phyloP scores from a whole-genome alignment of 148 eudicot genomes.

The Tetragonia tetragonoides region DNA sequence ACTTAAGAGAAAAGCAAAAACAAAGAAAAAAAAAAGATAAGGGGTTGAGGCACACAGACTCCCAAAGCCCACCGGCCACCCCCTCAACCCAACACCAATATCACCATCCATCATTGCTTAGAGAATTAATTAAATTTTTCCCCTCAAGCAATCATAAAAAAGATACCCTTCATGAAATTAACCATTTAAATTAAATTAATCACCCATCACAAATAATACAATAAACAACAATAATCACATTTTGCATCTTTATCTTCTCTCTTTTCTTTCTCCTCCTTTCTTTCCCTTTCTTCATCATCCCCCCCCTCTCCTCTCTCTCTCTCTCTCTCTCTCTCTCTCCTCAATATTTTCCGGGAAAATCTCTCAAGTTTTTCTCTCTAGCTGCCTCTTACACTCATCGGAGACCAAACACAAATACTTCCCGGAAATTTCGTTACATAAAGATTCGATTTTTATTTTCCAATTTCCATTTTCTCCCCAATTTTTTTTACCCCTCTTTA shows the following conservation, averaged over 20 bases:
- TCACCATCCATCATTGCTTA: no score
- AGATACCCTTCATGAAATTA: background rate
- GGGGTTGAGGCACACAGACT: no score
- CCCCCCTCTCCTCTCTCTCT: no score
- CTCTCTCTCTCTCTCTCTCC: constrained; percentile 10
- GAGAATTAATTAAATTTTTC: no score
- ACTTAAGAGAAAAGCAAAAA: no score
- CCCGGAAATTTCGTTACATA: constrained; percentile 1
- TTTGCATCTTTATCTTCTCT: background rate
- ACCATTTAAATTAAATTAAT: background rate
- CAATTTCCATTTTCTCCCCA: background rate
- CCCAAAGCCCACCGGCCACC: no score
- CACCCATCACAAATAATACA: background rate
- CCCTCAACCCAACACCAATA: no score
- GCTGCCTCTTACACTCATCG: constrained; percentile 11
- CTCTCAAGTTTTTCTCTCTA: background rate
- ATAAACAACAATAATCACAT: constrained; percentile 10
- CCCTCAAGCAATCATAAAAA: no score
- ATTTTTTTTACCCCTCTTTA: background rate
- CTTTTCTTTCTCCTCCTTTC: background rate
- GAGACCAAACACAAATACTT: background rate
- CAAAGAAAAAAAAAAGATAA: no score
- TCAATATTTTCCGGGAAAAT: constrained; percentile 17
- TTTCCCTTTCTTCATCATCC: no score
- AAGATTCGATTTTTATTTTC: constrained; percentile 22